These are phyloP conservation scores for Aspergillus neotritici DNA, from an alignment of 2,329 filamentous ascomycete species.

Conservation along the genomic window DNA sequence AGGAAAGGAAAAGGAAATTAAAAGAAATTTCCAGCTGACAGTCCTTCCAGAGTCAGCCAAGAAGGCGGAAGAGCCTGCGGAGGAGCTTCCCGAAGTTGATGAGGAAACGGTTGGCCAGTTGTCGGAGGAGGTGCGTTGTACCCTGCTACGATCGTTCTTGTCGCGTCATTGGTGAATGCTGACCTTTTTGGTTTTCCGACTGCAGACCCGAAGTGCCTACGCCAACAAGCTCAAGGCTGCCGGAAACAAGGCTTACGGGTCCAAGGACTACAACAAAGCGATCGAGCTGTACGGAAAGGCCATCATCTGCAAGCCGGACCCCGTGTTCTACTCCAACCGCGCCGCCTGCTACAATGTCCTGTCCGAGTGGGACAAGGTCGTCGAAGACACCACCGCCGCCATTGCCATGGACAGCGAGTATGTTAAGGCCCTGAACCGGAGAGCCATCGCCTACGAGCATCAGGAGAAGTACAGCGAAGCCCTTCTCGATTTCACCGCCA, in stretches of 20 bases:
- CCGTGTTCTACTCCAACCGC: slow-evolving; percentile 98
- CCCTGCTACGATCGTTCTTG: neutral
- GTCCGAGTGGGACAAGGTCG: slow-evolving; percentile 88
- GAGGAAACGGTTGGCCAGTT: slow-evolving; percentile 45
- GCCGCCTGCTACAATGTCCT: slow-evolving; percentile 95
- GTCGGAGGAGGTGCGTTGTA: slow-evolving; percentile 40
- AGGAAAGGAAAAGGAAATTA: neutral
- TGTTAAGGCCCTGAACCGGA: slow-evolving; percentile 93
- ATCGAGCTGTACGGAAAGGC: slow-evolving; percentile 95
- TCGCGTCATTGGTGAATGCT: neutral
- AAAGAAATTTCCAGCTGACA: slow-evolving; percentile 20
- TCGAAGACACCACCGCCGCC: slow-evolving; percentile 93
- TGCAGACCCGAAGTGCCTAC: slow-evolving; percentile 73
- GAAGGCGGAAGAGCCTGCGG: slow-evolving; percentile 47
- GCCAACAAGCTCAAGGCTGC: slow-evolving; percentile 89
- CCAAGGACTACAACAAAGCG: slow-evolving; percentile 87
- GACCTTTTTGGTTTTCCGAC: slow-evolving; percentile 5
- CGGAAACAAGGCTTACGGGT: slow-evolving; percentile 92
- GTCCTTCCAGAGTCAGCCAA: slow-evolving; percentile 37
- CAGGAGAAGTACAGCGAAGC: slow-evolving; percentile 87
- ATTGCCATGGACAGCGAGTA: slow-evolving; percentile 92
- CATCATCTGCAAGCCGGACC: slow-evolving; percentile 93
- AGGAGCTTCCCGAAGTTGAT: slow-evolving; percentile 64
- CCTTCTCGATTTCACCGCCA: slow-evolving; percentile 93
- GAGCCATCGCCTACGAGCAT: slow-evolving; percentile 95